These are phyloP conservation scores for Phallus indusiatus DNA, from an alignment of 768 basidiomycete species.

Conservation along the genomic window DNA sequence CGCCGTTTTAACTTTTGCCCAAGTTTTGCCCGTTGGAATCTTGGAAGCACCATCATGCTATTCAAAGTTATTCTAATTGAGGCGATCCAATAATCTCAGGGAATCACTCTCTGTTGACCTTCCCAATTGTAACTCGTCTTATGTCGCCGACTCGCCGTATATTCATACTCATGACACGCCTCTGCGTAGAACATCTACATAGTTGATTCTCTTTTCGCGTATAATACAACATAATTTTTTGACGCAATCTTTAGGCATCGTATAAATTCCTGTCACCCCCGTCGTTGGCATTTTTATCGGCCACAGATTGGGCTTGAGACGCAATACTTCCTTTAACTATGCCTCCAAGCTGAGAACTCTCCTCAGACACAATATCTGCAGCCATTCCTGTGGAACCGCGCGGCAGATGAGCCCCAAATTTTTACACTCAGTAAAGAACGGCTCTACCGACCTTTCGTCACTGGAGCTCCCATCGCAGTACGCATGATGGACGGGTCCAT, in stretches of 20 bases:
- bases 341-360: not conserved
- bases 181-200: no score
- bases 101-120: no score
- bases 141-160: no score
- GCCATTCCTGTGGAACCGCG: not conserved
- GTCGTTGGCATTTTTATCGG: not conserved
- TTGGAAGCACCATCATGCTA: no score
- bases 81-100: no score
- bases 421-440: not conserved
- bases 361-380: not conserved
- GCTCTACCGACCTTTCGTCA: not conserved
- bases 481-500: not conserved
- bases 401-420: not conserved
- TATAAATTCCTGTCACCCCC: not conserved
- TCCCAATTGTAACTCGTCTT: no score
- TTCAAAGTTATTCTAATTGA: no score
- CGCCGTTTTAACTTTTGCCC: no score
- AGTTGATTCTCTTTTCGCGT: no score
- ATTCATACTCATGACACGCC: no score
- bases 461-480: not conserved
- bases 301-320: not conserved
- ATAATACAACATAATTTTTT: not conserved
- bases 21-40: no score
- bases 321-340: not conserved
- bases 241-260: not conserved